A percentile compares a stretch with the other conserved stretches of the same genome.
These are phyloP conservation scores for Hypoxylon cercidicola DNA, from an alignment of 495 filamentous ascomycete genomes.

Conservation along the genomic window DNA sequence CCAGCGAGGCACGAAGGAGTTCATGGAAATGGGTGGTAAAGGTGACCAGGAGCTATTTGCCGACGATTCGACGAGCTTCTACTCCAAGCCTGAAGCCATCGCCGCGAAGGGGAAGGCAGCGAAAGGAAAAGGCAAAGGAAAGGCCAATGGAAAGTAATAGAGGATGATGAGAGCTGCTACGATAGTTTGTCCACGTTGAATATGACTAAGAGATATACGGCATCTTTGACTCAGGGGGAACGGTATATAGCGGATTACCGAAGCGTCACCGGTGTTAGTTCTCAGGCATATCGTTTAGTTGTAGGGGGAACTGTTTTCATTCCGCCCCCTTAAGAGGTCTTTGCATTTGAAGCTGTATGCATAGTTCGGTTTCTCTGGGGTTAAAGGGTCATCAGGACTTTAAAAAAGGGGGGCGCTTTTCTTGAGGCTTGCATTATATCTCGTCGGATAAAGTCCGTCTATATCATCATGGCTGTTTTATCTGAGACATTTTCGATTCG, in stretches of 20 bases:
- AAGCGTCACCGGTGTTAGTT: conserved; percentile 4
- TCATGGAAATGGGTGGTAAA: conserved; percentile 81
- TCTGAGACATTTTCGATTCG: neutral
- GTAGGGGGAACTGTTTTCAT: neutral
- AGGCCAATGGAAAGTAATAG: conserved; percentile 25
- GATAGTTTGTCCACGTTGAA: conserved; percentile 7
- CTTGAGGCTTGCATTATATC: conserved; percentile 17
- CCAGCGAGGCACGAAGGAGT: conserved; percentile 74
- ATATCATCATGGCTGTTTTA: conserved; percentile 23
- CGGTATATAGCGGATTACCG: conserved; percentile 8
- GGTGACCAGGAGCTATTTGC: conserved; percentile 82
- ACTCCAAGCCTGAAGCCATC: conserved; percentile 50
- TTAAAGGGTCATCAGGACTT: conserved; percentile 22
- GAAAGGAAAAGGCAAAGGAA: conserved; percentile 45
- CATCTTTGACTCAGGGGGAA: neutral
- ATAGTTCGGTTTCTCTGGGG: conserved; percentile 14
- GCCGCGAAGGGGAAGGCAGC: conserved; percentile 41
- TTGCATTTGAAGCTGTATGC: conserved; percentile 7
- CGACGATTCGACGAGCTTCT: conserved; percentile 65
- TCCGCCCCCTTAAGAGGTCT: neutral
- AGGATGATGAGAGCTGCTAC: neutral
- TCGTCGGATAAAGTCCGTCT: conserved; percentile 4
- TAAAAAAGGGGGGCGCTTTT: conserved; percentile 19
- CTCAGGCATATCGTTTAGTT: conserved; percentile 1
- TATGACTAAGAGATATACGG: conserved; percentile 9